Percentiles rank a stretch among this genome's conserved stretches.
phyloP scores from a whole-genome alignment of 202 grass and related monocot genomes.

The Carex sylvatica region DNA sequence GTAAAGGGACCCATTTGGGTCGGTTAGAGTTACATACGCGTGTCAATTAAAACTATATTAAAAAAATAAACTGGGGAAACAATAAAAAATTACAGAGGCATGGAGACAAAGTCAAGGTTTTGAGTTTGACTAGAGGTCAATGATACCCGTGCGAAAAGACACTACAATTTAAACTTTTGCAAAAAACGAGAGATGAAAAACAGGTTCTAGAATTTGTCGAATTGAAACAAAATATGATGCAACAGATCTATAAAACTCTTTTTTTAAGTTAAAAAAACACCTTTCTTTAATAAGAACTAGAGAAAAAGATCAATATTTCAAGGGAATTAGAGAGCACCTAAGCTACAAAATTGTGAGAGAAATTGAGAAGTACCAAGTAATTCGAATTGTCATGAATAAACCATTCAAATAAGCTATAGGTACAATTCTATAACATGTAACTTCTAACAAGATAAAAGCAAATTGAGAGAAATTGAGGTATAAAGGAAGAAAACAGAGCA shows the following conservation, averaged over 20 bases:
- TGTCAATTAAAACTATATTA: slow-evolving; percentile 23
- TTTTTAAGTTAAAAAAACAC: neutral
- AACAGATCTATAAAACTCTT: neutral
- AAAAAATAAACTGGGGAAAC: neutral
- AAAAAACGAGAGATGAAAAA: neutral
- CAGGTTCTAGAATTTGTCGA: neutral
- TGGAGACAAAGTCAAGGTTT: neutral
- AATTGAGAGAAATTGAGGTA: too few relatives aligned
- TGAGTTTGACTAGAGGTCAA: slow-evolving; percentile 11
- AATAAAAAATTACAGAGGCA: neutral
- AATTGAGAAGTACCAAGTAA: neutral
- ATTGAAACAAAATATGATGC: neutral
- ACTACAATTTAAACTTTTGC: slow-evolving; percentile 10
- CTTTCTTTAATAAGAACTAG: neutral
- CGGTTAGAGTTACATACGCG: neutral
- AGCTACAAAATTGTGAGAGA: neutral
- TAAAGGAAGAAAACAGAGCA: too few relatives aligned
- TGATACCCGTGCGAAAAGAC: slow-evolving; percentile 10
- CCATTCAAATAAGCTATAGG: slow-evolving; percentile 3
- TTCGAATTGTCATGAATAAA: neutral
- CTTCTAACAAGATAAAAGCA: neutral
- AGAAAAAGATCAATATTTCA: neutral
- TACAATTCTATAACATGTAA: neutral
- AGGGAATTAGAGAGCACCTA: neutral
- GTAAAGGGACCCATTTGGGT: slow-evolving; percentile 19